Evolutionary conservation across 2,329 filamentous ascomycete genomes (phyloP).

Genomic region (Hirsutella minnesotensis): DNA sequence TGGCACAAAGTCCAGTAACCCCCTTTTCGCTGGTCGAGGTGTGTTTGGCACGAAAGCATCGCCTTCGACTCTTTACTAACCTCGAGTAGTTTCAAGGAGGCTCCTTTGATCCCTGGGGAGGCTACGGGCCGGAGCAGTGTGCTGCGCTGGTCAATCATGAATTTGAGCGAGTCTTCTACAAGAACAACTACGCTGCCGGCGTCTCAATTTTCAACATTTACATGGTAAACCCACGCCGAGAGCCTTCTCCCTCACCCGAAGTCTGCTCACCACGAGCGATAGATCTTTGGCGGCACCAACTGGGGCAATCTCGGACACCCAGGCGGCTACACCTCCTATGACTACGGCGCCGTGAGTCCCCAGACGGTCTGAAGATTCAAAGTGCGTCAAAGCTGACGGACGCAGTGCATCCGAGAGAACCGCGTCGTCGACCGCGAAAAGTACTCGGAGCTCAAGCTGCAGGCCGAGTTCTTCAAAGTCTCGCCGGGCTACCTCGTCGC

Average conservation of each 20-base stretch:
- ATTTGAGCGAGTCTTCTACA: constrained; percentile 69
- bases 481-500: constrained; percentile 58
- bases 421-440: constrained; percentile 60
- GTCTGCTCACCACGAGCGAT: background rate
- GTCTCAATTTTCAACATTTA: constrained; percentile 61
- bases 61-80: background rate
- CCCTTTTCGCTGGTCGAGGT: constrained; percentile 54
- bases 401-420: constrained; percentile 51
- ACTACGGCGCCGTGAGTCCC: constrained; percentile 32
- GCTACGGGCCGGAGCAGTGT: constrained; percentile 57
- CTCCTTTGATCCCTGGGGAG: constrained; percentile 65
- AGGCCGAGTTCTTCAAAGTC: constrained; percentile 63
- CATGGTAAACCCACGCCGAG: constrained; percentile 41
- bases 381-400: background rate
- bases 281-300: constrained; percentile 67
- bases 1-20: constrained; percentile 49
- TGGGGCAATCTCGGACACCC: constrained; percentile 70
- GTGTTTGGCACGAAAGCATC: background rate
- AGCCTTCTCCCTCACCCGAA: background rate
- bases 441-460: constrained; percentile 66
- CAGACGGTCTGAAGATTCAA: background rate
- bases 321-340: constrained; percentile 48
- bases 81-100: constrained; percentile 51
- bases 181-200: constrained; percentile 57
- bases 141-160: constrained; percentile 55